These are phyloP conservation scores for Fraxinus latifolia DNA, from an alignment of 305 asterid genomes.

Conservation along the genomic window DNA sequence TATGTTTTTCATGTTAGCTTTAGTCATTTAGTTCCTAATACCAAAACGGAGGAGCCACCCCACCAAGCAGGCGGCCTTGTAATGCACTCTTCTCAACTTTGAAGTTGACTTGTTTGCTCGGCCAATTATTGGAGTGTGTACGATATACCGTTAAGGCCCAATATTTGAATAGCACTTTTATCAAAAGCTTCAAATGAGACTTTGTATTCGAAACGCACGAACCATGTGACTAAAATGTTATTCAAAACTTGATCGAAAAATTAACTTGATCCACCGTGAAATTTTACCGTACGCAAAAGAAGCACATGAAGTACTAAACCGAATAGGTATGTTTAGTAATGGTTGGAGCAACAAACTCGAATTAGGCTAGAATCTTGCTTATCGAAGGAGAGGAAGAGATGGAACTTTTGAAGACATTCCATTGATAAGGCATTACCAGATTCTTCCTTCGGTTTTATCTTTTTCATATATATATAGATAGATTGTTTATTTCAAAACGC, in stretches of 20 bases:
- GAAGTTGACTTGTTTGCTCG: neutral
- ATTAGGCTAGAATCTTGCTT: neutral
- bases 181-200: neutral
- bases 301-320: constrained; percentile 9
- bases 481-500: neutral
- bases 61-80: neutral
- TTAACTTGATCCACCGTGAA: neutral
- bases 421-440: neutral
- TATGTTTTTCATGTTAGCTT: neutral
- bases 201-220: neutral
- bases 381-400: neutral
- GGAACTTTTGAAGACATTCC: neutral
- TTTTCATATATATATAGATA: neutral
- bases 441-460: neutral
- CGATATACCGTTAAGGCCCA: neutral
- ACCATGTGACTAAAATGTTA: neutral
- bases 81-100: neutral
- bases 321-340: neutral
- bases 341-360: constrained; percentile 3
- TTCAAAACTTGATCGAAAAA: neutral
- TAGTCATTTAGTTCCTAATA: neutral
- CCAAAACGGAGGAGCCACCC: neutral
- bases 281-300: neutral
- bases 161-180: neutral
- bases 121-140: too few relatives aligned